Evolutionary conservation across 164 flowering plant species (phyloP), one percentile per base, ranked within the genome.

Genomic region (Cinnamomum chago): DNA sequence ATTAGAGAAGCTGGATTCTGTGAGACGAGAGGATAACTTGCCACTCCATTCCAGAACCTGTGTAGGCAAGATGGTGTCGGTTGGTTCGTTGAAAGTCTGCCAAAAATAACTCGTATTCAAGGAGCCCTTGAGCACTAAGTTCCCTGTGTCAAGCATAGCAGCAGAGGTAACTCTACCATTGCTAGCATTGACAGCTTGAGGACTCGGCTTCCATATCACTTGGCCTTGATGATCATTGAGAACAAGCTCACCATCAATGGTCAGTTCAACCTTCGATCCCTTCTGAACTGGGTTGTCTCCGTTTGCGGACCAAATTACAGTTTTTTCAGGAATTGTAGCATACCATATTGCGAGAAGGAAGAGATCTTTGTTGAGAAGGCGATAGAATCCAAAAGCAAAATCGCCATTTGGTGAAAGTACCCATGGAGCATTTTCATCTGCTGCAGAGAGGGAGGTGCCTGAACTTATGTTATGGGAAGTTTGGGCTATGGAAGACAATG

Each of bases 281-380:
- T 17, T 18, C 10, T 27, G 77, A 12, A 73, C 80, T 1, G 71
- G 74, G 1, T 78, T 33, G 15, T 67, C 58, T 27, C 70, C 58
- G 27, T 74, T 67, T 67, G 86, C 84, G 5, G 81, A 80, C 88
- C 88, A 85, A 28, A 84, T 75, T 15, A 85, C 68, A 15, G 84
- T 82, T 22, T 68, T 80, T 22, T 80, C 80, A 0, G 79, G 81
- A 40, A 83, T 79, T 70, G 79, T 77, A 23, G 82, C 58, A 35
- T 81, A 85, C 85, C 85, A 84, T 30, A 77, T 79, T 47, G 83
- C 82, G 5, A 84, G 72, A 7, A 82, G 66, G 35, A 72, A 71
- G 40, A 23, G 11, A 3, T 62, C 60, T 1, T n/a, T 65, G 20
- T 28, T 74, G 1, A 68, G 51, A 4, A 71, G 69, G 51, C 76